Evolutionary conservation across 1,284 basidiomycete genomes (phyloP), one percentile per base, ranked within the genome.

Genomic region (Microbotryomycetes sp.): DNA sequence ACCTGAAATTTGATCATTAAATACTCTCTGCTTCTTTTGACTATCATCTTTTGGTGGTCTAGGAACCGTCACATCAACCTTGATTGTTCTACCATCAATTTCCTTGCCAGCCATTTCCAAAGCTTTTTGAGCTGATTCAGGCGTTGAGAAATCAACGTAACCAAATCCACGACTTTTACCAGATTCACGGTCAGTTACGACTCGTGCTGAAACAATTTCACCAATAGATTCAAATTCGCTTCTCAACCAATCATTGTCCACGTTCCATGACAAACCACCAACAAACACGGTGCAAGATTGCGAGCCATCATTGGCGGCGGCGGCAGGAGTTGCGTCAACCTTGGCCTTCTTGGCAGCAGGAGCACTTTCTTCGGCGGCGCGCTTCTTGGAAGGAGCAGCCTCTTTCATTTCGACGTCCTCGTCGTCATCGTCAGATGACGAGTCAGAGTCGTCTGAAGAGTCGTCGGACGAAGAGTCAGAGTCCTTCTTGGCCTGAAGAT

Each of bases 181-280:
- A 29, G 87, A 84, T 69, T 87, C 86, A 67, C 92, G 89, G 77
- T 98, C 92, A 78, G 86, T 87, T 78, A 92, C 88, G 65, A 99
- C 92, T 31, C 84, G 86, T 16, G 91, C 92, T 42, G 84, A 85
- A 68, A 86, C 82, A 69, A 99, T 84, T 76, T 92, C 87, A 64
- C 94, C 94, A 73, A 86, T 93, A 58, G 83, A 81, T 54, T 86
- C 85, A 72, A 99, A 97, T 77, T 97, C 94, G 76, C 86, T 83
- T 58, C 86, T 84, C 69, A 98, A 85, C 83, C 92, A 92, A 77
- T 97, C 94, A 76, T 92, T 89, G 81, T 97, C 94, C 70, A 98
- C 87, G 76, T 92, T 92, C 92, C 92, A 99, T 32, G 91, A 94
- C 55, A 99, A 83, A 67, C 85, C 84, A 59, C 94, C 94, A 70